phyloP scores from a whole-genome alignment of 2,329 filamentous ascomycete genomes.

The Diatrype stigma region DNA sequence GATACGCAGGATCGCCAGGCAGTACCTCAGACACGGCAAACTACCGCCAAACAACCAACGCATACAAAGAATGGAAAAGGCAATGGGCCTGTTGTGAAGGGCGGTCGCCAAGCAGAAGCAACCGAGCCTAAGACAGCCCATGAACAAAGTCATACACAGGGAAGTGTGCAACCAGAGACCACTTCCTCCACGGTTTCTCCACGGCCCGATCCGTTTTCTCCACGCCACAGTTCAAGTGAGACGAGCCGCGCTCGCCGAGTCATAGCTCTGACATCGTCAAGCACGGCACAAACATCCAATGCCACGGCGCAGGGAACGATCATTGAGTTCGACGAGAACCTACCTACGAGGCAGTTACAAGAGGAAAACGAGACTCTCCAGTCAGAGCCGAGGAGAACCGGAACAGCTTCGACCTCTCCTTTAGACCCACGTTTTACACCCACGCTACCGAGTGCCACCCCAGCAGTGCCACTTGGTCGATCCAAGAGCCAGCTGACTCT shows the following conservation, averaged over 20 bases:
- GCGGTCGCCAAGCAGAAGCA: constrained; percentile 2
- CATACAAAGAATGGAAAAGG: constrained; percentile 3
- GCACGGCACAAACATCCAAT: constrained; percentile 37
- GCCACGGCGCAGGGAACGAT: constrained; percentile 41
- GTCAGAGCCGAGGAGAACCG: constrained; percentile 11
- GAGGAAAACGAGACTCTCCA: constrained; percentile 12
- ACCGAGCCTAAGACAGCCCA: constrained; percentile 5
- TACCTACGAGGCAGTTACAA: constrained; percentile 21
- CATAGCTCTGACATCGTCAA: constrained; percentile 25
- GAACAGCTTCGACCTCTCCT: constrained; percentile 15
- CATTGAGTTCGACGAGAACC: constrained; percentile 33
- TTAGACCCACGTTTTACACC: constrained; percentile 40
- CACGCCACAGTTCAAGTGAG: constrained; percentile 18
- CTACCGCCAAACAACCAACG: not conserved
- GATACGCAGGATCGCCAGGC: not conserved
- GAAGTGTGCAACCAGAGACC: constrained; percentile 11
- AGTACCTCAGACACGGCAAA: not conserved
- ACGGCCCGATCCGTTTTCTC: constrained; percentile 18
- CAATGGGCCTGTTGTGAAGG: not conserved
- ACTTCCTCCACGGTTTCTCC: constrained; percentile 28
- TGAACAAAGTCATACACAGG: constrained; percentile 13
- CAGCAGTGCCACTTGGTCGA: constrained; percentile 47
- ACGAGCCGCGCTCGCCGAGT: constrained; percentile 23
- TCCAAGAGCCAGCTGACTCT: constrained; percentile 59
- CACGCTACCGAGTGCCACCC: constrained; percentile 43